Evolutionary conservation across 768 basidiomycete species (phyloP).

Genomic region (Rhodotorula graminis): DNA sequence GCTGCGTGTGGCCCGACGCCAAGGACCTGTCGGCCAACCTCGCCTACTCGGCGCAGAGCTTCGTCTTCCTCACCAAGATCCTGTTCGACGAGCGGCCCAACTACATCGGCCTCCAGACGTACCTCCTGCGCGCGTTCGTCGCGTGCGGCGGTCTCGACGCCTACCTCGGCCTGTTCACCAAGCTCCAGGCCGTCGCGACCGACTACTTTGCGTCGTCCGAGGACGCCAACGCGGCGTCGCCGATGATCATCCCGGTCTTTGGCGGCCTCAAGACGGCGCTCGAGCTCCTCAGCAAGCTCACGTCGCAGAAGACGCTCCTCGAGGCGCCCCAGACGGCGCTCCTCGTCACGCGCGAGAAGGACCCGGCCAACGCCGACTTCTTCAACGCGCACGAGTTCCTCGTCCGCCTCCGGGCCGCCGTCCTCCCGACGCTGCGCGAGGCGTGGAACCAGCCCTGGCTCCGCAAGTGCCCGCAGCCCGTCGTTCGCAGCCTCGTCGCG

Average conservation of each 20-base stretch:
- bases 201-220: slow-evolving; percentile 50
- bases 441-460: slow-evolving; percentile 87
- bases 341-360: slow-evolving; percentile 67
- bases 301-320: slow-evolving; percentile 72
- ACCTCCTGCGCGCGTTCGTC: slow-evolving; percentile 70
- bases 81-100: slow-evolving; percentile 69
- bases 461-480: slow-evolving; percentile 61
- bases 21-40: slow-evolving; percentile 52
- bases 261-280: slow-evolving; percentile 70
- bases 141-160: slow-evolving; percentile 65
- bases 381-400: slow-evolving; percentile 85
- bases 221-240: slow-evolving; percentile 57
- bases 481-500: slow-evolving; percentile 70
- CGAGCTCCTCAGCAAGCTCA: slow-evolving; percentile 67
- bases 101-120: slow-evolving; percentile 71
- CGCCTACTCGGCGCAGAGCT: slow-evolving; percentile 57
- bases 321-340: slow-evolving; percentile 78
- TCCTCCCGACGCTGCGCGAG: slow-evolving; percentile 61
- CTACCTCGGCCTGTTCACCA: slow-evolving; percentile 58
- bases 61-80: slow-evolving; percentile 55
- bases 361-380: slow-evolving; percentile 55
- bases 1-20: slow-evolving; percentile 46
- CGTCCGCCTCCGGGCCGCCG: slow-evolving; percentile 66
- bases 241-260: slow-evolving; percentile 65
- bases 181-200: slow-evolving; percentile 59